A percentile compares a stretch with the other conserved stretches of the same genome.
Conservation (phyloP, 192 early-diverging fungal species). For the Entomortierella lignicola region DNA sequence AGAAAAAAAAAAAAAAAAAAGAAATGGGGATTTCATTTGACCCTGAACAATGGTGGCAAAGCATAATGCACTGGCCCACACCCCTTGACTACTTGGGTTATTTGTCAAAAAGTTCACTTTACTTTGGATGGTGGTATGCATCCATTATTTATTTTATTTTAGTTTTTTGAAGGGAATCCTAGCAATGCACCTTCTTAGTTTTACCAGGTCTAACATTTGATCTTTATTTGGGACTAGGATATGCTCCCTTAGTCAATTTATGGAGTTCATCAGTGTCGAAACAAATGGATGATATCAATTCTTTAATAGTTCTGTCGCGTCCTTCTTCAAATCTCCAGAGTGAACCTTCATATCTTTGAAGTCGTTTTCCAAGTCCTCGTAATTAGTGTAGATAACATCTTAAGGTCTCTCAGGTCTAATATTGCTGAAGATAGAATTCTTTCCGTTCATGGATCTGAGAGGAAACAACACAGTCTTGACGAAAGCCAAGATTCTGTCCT, state of each 20-base stretch:
- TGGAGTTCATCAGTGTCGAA: conserved; percentile 76
- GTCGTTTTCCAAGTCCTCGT: conserved; percentile 82
- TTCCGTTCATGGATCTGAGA: conserved; percentile 72
- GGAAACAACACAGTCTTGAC: conserved; percentile 93
- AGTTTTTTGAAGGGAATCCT: too few species aligned
- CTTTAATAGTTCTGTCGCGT: conserved; percentile 87
- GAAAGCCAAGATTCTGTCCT: conserved; percentile 94
- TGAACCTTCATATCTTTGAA: conserved; percentile 90
- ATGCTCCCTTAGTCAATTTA: conserved; percentile 81
- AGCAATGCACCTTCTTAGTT: conserved; percentile 66
- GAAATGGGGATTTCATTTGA: too few species aligned
- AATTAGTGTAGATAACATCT: conserved; percentile 77
- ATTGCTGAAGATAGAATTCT: conserved; percentile 71
- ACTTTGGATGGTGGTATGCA: too few species aligned
- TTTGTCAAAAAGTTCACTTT: too few species aligned
- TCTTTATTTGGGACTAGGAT: conserved; percentile 73
- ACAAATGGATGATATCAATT: conserved; percentile 88
- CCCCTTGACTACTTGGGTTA: too few species aligned
- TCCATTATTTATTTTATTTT: too few species aligned
- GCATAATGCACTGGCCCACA: too few species aligned
- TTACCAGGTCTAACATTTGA: conserved; percentile 63
- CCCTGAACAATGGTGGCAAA: too few species aligned
- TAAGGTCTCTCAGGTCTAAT: conserved; percentile 90
- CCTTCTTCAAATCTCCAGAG: conserved; percentile 94
- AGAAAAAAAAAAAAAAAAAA: conserved; percentile 1